Base-by-base conservation (phyloP, 805 yeast genomes). In the Torulaspora maleeae region DNA sequence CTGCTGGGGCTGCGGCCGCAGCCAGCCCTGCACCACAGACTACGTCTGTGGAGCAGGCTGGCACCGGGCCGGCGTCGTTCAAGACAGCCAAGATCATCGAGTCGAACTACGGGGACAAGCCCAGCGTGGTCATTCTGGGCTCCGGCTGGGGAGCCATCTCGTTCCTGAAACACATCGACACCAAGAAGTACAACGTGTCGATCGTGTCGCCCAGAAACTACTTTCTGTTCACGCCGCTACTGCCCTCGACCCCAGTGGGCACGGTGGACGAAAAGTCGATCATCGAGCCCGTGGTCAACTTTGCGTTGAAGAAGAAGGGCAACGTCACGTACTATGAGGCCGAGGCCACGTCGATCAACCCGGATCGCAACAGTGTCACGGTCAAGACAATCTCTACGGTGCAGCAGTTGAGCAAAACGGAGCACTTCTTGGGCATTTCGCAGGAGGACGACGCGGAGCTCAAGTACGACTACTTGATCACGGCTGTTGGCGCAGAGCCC, bases 131-230 rank as follows among this genome's bases (percentile, higher is more conserved):
- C 35, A 80, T 76, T 63, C 79, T 78, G 60, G 93, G 93, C 47
- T 81, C 95, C 12, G 97, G 97, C 45, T 90, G 97, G 97, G 97
- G 96, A 56, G 82, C 95, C 10, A 86, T 89, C 46, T 82, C 95
- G 5, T 75, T 88, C 56, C 76, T 90, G 66, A 86, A 85, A 71
- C 79, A 82, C 64, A 77, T 90, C 61, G 96, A 90, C 66, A 82
- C 95, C 41, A 76, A 87, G 47, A 80, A 83, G 68, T 90, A 87
- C 74, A 87, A 90, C 61, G 96, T 90, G 39, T 82, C 90, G 30
- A 79, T 90, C 44, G 83, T 90, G 34, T 86, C 95, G 20, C 96
- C 97, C 52, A 80, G 97, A 72, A 88, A 86, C 73, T 90, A 87
- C 74, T 88, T 90, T 72, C 73, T 90, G 55, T 90, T 90, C 76